A percentile compares a stretch with the other conserved stretches of the same genome.
These are phyloP conservation scores for Suillus placidus DNA, from an alignment of 768 basidiomycete species.

Conservation along the genomic window DNA sequence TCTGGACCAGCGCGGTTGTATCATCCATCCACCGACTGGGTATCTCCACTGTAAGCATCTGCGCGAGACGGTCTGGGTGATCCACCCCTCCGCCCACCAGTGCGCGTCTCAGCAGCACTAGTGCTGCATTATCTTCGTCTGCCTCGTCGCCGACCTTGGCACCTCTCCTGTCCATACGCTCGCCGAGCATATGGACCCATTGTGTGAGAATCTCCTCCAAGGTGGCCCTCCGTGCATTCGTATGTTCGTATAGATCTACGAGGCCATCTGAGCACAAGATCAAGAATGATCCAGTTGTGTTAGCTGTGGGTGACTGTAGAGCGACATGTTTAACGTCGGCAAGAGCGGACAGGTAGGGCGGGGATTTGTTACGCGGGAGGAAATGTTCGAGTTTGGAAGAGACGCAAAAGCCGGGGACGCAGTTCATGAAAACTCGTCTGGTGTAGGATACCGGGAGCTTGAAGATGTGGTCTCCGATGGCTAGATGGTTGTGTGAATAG, in stretches of 20 bases:
- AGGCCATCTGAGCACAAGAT: conserved; percentile 58
- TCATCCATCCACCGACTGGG: conserved; percentile 58
- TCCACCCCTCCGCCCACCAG: conserved; percentile 40
- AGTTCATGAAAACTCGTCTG: conserved; percentile 46
- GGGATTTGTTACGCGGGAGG: conserved; percentile 48
- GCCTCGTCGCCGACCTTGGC: conserved; percentile 13
- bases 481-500: conserved; percentile 30
- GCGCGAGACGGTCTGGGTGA: conserved; percentile 44
- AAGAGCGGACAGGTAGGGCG: conserved; percentile 53
- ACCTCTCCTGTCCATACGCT: not conserved
- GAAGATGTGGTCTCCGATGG: conserved; percentile 57
- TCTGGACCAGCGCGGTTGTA: conserved; percentile 49
- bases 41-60: conserved; percentile 52
- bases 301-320: conserved; percentile 26
- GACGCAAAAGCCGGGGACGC: conserved; percentile 40
- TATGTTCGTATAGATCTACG: conserved; percentile 34
- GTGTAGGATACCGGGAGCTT: conserved; percentile 55
- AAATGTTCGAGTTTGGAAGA: conserved; percentile 43
- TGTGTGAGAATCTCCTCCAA: conserved; percentile 28
- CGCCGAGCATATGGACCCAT: conserved; percentile 41
- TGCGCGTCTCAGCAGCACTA: conserved; percentile 46
- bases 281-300: conserved; percentile 34
- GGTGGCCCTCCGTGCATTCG: conserved; percentile 24
- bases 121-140: conserved; percentile 32
- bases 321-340: conserved; percentile 47